Evolutionary conservation across 2,329 filamentous ascomycete genomes (phyloP).

Genomic region (Bimuria novae-zelandiae): DNA sequence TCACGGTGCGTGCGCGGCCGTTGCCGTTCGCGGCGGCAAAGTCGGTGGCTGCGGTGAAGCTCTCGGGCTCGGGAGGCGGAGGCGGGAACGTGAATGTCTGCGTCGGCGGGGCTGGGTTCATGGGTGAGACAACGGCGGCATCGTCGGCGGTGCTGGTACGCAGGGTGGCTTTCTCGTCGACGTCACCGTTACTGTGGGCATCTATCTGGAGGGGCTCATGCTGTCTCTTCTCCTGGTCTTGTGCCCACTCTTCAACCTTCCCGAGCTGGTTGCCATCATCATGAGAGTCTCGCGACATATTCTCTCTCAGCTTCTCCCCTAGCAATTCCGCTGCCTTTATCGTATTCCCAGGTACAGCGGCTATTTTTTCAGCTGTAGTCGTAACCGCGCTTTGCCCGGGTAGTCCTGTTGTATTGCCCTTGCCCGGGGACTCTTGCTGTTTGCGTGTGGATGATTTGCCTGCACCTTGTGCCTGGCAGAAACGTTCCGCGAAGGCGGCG

Average conservation of each 20-base stretch:
- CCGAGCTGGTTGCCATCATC: constrained; percentile 26
- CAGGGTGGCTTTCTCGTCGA: constrained; percentile 41
- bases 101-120: constrained; percentile 24
- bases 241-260: constrained; percentile 45
- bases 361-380: constrained; percentile 28
- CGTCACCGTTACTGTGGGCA: constrained; percentile 13
- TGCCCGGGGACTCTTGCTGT: constrained; percentile 53
- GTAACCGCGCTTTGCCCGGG: constrained; percentile 46
- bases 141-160: constrained; percentile 24
- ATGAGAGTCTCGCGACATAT: constrained; percentile 27
- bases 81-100: constrained; percentile 39
- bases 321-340: constrained; percentile 30
- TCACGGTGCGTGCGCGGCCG: constrained; percentile 40
- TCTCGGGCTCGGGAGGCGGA: constrained; percentile 39
- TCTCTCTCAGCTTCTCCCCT: constrained; percentile 38
- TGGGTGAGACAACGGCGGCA: constrained; percentile 37
- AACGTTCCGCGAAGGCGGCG: constrained; percentile 74
- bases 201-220: constrained; percentile 21
- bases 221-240: constrained; percentile 43
- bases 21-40: constrained; percentile 18
- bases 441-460: constrained; percentile 58
- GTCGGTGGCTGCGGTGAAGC: constrained; percentile 7
- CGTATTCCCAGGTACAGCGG: constrained; percentile 24
- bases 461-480: constrained; percentile 67
- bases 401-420: constrained; percentile 48